Base-by-base conservation (phyloP, 2,329 filamentous ascomycete genomes). In the Byssochlamys sp. region DNA sequence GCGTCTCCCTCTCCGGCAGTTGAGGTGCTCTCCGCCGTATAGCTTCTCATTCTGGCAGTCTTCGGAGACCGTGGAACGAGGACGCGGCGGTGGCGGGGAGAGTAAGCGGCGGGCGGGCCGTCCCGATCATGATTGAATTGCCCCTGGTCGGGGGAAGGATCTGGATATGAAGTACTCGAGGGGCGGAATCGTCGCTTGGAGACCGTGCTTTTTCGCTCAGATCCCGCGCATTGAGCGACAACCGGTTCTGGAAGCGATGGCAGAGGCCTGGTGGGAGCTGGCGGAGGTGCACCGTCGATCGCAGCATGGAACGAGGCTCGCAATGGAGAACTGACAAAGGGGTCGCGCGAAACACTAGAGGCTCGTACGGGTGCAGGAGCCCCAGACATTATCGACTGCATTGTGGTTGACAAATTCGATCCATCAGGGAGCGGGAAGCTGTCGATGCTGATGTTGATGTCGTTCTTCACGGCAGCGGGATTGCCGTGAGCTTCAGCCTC, bases 251-350 rank as follows among this genome's bases (percentile, higher is more conserved):
- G 72, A 7, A 73, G 57, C 3, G 67, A 68, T 54, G 72, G 72
- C 3, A 74, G 56, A 29, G 72, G 70, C 31, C 61, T 65, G 27
- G 63, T 68, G 11, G 72, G 72, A 31, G 71, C 70, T 14, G 72
- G 72, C 24, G 71, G 65, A 60, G 71, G 69, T 39, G 71, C 70
- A 12, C 68, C 62, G 35, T 72, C 62, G 14, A 73, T 62, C 25
- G 56, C 57, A 24, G n/a, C 49, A 19, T 51, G 49, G 49, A 51
- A 12, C 49, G 27, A 28, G 25, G 25, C 49, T 51, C 49, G 19
- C 49, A 26, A 51, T 51, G 49, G 49, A 28, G 49, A 51, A 14
- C 25, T 51, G 49, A 28, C 25, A 51, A 51, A 51, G 25, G 27
- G 49, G 24, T 28, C 27, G n/a, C 25, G 25, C 49, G 49, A 52